Evolutionary conservation across 164 flowering plant species (phyloP).

Genomic region (Tetrastigma voinierianum): DNA sequence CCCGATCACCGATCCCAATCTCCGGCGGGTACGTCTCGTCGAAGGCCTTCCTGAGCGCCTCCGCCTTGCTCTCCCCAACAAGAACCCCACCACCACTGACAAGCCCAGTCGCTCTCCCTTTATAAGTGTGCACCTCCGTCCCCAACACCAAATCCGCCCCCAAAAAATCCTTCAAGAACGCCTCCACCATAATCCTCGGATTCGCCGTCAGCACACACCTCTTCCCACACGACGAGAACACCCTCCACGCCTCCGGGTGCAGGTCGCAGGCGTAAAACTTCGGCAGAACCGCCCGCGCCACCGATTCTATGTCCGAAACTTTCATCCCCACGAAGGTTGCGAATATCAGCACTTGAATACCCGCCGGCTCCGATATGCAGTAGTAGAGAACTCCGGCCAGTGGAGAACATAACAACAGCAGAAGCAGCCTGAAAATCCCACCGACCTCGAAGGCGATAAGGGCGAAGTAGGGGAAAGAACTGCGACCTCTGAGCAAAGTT

Average conservation of each 20-base stretch:
- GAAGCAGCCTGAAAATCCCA: conserved; percentile 33
- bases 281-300: conserved; percentile 44
- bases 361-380: conserved; percentile 34
- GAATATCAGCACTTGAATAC: conserved; percentile 34
- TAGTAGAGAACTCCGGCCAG: conserved; percentile 29
- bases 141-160: conserved; percentile 55
- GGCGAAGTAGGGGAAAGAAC: conserved; percentile 48
- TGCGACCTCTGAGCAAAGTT: conserved; percentile 35
- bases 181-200: conserved; percentile 58
- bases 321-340: conserved; percentile 33
- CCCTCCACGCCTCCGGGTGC: conserved; percentile 39
- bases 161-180: conserved; percentile 45
- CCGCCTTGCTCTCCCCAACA: conserved; percentile 38
- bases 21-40: conserved; percentile 27
- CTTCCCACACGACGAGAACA: conserved; percentile 40
- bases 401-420: conserved; percentile 33
- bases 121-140: conserved; percentile 36
- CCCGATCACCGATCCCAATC: conserved; percentile 39
- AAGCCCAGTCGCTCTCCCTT: conserved; percentile 47
- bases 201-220: conserved; percentile 38
- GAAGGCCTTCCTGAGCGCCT: conserved; percentile 27
- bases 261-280: conserved; percentile 42
- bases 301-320: conserved; percentile 35
- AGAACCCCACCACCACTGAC: conserved; percentile 30
- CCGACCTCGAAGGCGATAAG: conserved; percentile 41